A percentile compares a stretch with the other conserved stretches of the same genome.
These are phyloP conservation scores for Dendrothele bispora DNA, from an alignment of 768 basidiomycete species.

Conservation along the genomic window DNA sequence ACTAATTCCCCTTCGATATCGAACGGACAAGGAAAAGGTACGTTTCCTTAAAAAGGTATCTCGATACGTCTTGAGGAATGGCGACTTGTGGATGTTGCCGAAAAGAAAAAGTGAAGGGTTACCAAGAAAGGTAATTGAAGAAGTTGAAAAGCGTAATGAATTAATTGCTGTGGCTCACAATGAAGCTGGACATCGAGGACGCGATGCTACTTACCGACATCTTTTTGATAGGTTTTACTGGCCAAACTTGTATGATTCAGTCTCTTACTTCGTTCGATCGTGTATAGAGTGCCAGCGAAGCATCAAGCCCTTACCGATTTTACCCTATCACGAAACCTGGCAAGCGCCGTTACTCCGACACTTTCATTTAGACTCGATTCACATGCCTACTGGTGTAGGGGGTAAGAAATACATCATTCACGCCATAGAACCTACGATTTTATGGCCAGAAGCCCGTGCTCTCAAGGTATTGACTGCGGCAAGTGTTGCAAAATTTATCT, in stretches of 20 bases:
- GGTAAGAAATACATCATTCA: too few species aligned
- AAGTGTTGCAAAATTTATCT: too few species aligned
- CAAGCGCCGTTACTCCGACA: too few species aligned
- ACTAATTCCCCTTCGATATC: constrained; percentile 3
- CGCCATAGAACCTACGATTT: too few species aligned
- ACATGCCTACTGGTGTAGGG: too few species aligned
- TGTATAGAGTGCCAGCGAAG: not conserved
- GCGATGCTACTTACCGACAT: constrained; percentile 14
- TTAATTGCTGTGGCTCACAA: constrained; percentile 26
- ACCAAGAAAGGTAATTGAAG: constrained; percentile 24
- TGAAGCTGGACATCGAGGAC: constrained; percentile 27
- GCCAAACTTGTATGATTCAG: not conserved
- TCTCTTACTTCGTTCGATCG: not conserved
- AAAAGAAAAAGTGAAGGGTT: constrained; percentile 6
- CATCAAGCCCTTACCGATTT: too few species aligned
- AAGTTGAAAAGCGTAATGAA: constrained; percentile 3
- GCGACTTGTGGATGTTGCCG: constrained; percentile 13
- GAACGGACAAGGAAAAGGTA: constrained; percentile 3
- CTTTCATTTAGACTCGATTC: too few species aligned
- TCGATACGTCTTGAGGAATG: constrained; percentile 16
- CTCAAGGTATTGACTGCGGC: too few species aligned
- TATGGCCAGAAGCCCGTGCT: too few species aligned
- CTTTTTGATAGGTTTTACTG: not conserved
- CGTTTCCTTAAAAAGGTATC: constrained; percentile 5
- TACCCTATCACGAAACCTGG: too few species aligned